phyloP scores from a whole-genome alignment of 805 yeast genomes.

The Scheffersomyces lignosus region DNA sequence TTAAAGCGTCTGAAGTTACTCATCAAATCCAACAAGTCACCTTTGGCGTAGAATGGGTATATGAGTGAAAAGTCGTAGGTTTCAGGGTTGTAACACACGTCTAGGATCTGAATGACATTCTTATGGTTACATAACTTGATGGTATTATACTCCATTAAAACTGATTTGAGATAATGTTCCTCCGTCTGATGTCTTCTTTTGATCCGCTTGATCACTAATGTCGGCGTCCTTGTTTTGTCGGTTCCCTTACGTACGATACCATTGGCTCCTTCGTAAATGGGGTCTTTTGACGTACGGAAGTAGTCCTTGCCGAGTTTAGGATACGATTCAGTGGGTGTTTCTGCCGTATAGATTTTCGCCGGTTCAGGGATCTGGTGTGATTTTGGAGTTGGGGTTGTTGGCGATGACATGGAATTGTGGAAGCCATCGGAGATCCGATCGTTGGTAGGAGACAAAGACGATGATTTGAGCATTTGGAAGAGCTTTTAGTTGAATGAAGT shows the following conservation, averaged over 20 bases:
- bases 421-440: no score
- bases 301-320: constrained; percentile 25
- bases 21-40: constrained; percentile 49
- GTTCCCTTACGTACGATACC: constrained; percentile 37
- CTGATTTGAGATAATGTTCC: constrained; percentile 18
- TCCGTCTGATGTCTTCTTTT: constrained; percentile 16
- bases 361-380: no score
- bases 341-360: no score
- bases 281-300: constrained; percentile 23
- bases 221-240: constrained; percentile 15
- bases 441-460: no score
- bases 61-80: constrained; percentile 31
- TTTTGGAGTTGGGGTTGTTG: no score
- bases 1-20: constrained; percentile 37
- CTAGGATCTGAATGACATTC: constrained; percentile 28
- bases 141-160: constrained; percentile 31
- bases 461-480: no score
- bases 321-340: neutral
- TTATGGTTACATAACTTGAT: constrained; percentile 27
- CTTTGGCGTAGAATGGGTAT: constrained; percentile 43
- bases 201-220: constrained; percentile 32
- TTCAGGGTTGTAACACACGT: constrained; percentile 18
- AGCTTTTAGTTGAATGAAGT: no score
- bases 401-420: no score
- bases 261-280: constrained; percentile 44